Percentiles rank a stretch among this genome's conserved stretches.
phyloP scores from a whole-genome alignment of 495 filamentous ascomycete species.

The Penicillium bovifimosum region DNA sequence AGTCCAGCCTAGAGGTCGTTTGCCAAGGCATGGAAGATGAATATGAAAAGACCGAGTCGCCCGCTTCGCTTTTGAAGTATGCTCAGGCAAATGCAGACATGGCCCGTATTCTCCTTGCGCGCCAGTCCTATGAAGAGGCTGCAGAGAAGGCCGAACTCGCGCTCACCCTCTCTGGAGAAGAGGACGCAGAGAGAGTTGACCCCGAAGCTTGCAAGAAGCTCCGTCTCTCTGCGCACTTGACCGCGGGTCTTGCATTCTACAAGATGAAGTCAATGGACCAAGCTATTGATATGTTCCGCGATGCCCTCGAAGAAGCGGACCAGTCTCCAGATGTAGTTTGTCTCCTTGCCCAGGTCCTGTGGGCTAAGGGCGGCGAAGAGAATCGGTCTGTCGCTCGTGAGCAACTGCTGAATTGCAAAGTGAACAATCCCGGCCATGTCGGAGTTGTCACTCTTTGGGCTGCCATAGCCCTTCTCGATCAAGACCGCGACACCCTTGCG shows the following conservation, averaged over 20 bases:
- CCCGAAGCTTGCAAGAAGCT: slow-evolving; percentile 55
- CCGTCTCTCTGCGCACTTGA: slow-evolving; percentile 79
- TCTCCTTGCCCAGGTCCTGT: slow-evolving; percentile 82
- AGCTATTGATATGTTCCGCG: slow-evolving; percentile 73
- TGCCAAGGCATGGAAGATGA: slow-evolving; percentile 67
- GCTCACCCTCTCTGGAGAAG: slow-evolving; percentile 59
- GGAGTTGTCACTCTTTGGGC: slow-evolving; percentile 74
- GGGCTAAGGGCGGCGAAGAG: slow-evolving; percentile 77
- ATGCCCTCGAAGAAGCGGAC: slow-evolving; percentile 72
- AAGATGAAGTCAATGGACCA: slow-evolving; percentile 55
- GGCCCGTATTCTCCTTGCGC: slow-evolving; percentile 69
- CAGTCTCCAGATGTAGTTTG: slow-evolving; percentile 81
- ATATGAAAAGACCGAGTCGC: slow-evolving; percentile 78
- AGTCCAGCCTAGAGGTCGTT: slow-evolving; percentile 55
- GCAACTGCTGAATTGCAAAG: slow-evolving; percentile 72
- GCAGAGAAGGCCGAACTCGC: slow-evolving; percentile 68
- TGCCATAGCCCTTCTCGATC: slow-evolving; percentile 73
- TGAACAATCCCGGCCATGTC: slow-evolving; percentile 65
- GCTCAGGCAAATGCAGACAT: slow-evolving; percentile 85
- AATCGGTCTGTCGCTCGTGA: slow-evolving; percentile 71
- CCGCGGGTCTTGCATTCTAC: slow-evolving; percentile 76
- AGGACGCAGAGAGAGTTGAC: slow-evolving; percentile 50
- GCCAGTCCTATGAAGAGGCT: slow-evolving; percentile 56
- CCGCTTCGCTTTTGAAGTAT: slow-evolving; percentile 63
- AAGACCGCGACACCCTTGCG: slow-evolving; percentile 68